Evolutionary conservation across 768 basidiomycete species (phyloP), one percentile per base, ranked within the genome.

Genomic region (Suillus spraguei): DNA sequence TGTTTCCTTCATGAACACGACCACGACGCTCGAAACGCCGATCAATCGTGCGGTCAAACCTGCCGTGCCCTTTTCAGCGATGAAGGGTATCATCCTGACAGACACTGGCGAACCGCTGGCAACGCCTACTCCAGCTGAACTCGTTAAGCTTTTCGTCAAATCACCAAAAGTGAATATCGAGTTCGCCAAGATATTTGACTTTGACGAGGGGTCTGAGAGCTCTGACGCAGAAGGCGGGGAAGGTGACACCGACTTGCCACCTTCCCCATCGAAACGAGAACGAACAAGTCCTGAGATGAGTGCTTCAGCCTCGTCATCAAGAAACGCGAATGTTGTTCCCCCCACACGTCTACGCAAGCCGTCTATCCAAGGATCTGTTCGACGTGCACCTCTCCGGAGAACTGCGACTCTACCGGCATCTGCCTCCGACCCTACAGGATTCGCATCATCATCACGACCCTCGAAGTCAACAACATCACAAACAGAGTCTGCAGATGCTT

Each of bases 61-160:
- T 1, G 5, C 17, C 32, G 65, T 71, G 35, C 79, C 80, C 13
- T 72, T 67, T 28, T 86, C 84, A 4, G 87, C 87, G 1, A 89
- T 89, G 87, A 88, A 88, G 71, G 87, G 93, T 3, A 90, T 95
- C 44, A 81, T 95, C 36, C 80, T 94, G 42, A 93, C 93, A 0
- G 79, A 87, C 9, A 93, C 93, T 0, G 92, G 93, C 9, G 87
- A 93, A 70, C 78, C 82, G 2, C 78, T 94, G 8, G 80, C 85
- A 4, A 95, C 92, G 14, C 92, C 92, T 1, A 80, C 83, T 2
- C 89, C 89, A 0, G 78, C 81, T 0, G 89, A 90, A 69, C 79
- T 93, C 0, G 83, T 83, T 3, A 86, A 83, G 41, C 79, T 92
- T 2, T 90, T 94, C 68, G 81, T 85, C 36, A 81, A 83, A 47